A percentile compares a stretch with the other conserved stretches of the same genome.
Evolutionary conservation across 306 rosid genomes (phyloP).

Genomic region (Inga laurina): DNA sequence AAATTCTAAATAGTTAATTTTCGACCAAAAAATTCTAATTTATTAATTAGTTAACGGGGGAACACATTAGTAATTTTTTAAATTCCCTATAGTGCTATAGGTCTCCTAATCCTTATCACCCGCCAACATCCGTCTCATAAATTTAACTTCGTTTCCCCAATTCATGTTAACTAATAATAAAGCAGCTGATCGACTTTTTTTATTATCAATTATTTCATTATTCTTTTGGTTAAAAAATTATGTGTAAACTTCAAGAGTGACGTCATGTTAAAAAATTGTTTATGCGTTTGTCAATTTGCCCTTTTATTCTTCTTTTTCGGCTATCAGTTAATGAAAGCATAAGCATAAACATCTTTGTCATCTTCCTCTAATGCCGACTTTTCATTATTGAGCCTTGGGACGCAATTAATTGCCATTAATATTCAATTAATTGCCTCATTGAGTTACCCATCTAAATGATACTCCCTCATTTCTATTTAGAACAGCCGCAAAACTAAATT

Average conservation of each 20-base stretch:
- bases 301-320: conserved; percentile 7
- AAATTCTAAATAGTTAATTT: no score
- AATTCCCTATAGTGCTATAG: neutral
- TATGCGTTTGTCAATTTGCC: neutral
- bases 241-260: neutral
- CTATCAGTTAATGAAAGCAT: neutral
- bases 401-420: neutral
- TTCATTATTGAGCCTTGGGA: neutral
- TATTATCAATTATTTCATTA: neutral
- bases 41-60: neutral
- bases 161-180: conserved; percentile 1
- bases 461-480: no score
- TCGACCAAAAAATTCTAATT: no score
- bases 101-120: neutral
- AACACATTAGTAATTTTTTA: neutral
- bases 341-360: neutral
- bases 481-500: no score
- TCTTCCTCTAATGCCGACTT: neutral
- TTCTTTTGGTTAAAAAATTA: neutral
- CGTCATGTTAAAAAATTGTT: neutral
- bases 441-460: no score
- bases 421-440: neutral
- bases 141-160: neutral
- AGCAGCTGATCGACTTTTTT: neutral
- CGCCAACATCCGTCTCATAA: neutral